Base-by-base conservation (phyloP, 129 eudicot species). In the Pulicaria dysenterica region DNA sequence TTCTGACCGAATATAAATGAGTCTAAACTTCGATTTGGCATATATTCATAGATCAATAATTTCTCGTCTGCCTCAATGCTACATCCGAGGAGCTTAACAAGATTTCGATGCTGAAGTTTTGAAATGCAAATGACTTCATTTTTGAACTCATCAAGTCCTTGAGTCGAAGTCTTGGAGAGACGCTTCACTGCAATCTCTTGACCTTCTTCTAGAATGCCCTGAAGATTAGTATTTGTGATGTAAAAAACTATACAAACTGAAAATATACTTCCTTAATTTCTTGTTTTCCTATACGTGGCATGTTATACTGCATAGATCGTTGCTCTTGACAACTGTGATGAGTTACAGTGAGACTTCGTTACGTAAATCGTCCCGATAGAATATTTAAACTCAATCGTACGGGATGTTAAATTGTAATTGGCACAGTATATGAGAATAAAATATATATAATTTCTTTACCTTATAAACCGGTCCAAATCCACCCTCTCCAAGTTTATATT, bases 401-500 rank as follows among this genome's bases (percentile, higher is more conserved):
- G 59, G 36, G 10, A 54, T 54, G 59, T 17, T 15, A 57, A 7
- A 13, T 61, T 61, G 14, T 37, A 61, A 34, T 38, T 5, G 12
- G 31, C 6, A 38, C 39, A 38, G 31, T 8, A 3, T 43, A 54
- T 4, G n/a, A 7, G 59, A 67, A 67, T 49, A 6, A 9, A 19
- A 43, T 44, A 13, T 4, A 2, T 24, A 24, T 24, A 24, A 2
- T 54, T 12, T 13, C 19, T 19, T 75, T 84, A 87, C 93, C 85
- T 76, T 76, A 70, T 84, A 84, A 69, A 87, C 89, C 0, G 87
- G 74, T 75, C 89, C 89, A 71, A 79, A 87, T 16, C 89, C 89
- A 58, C 89, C 89, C 75, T 87, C 82, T 59, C 89, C 89, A 49
- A 84, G 76, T 63, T 79, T 84, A 38, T 84, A 73, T 8, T 56